Evolutionary conservation across 768 basidiomycete genomes (phyloP), one percentile per base, ranked within the genome.

Genomic region (Lactifluus rugatus): DNA sequence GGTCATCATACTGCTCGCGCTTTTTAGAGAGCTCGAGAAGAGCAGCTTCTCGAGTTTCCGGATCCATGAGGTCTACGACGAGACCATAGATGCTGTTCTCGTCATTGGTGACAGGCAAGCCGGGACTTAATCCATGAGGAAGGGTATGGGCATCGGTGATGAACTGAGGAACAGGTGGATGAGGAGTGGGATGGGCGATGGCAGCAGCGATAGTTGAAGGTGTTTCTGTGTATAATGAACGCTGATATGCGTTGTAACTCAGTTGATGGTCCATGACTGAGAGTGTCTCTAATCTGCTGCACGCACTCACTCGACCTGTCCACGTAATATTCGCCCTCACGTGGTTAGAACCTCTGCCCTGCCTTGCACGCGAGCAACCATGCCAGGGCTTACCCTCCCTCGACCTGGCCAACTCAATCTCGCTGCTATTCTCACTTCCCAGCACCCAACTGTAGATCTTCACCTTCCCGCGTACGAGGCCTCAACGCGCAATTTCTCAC

Each of bases 11-110:
- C 72, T 98, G 94, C 73, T 98, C 96, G 62, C 96, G 78, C 77
- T 97, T 98, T 80, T 99, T 98, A 75, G 92, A 95, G 66, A 99
- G 77, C 74, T 99, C 96, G 54, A 98, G 78, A 49, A 99, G 75
- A 2, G 96, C 95, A 2, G 78, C 79, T 69, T 99, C 96, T 61
- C 95, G 80, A n/a, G 86, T 82, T 55, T 76, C 80, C 1, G 87
- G 83, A 66, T 91, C 85, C 77, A 89, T 79, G 26, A 95, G 74
- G 57, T 95, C 90, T 64, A 93, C 83, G 59, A 98, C 93, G 52
- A 98, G 79, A 11, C 78, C 76, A 71, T 93, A 95, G 45, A 99
- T 96, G 75, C 96, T 94, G 64, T 76, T 76, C 68, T 87, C 85
- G 62, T 88, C 85, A 50, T 71, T 69, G 11, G 62, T 59, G 47